Base-by-base conservation (phyloP, 192 early-diverging fungal species). In the Pilobolus umbonatus region DNA sequence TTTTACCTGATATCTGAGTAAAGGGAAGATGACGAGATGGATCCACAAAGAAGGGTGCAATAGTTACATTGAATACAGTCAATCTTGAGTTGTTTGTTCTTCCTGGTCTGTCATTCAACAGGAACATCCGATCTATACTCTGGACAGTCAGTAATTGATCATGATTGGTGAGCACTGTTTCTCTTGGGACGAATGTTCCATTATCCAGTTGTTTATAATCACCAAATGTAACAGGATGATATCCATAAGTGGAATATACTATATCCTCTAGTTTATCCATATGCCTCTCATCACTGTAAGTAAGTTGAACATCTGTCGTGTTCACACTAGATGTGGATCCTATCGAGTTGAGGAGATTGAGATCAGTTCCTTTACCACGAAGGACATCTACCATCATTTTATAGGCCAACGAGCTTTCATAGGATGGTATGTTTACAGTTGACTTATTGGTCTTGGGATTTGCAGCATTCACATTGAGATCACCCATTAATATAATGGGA, bases 181-280 rank as follows among this genome's bases (percentile, higher is more conserved):
- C 86, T 28, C 76, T 64, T 4, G 86, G 81, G 7, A 44, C 19
- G 10, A 54, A 17, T 15, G 35, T 29, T 19, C 80, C 80, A 34
- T 84, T 47, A n/a, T 68, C 56, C 50, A 59, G 77, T 12, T 76
- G 56, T 2, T 68, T 59, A 15, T 78, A 78, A 43, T 90, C 87
- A 28, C 84, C 87, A 76, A 85, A 88, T 1, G 90, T 90, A 9
- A 92, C 77, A 9, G 88, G 88, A 35, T 90, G 87, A 58, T 84
- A 75, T 3, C 84, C 85, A 30, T 72, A 74, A 9, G 72, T 57
- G 57, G 86, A 77, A 26, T 78, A 69, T 31, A 83, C 63, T 21
- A 82, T 42, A 60, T 90, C 89, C 8, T n/a, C 61, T 47, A 59
- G 26, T 6, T 38, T 35, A 24, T 44, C 10, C 4, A 67, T 8